Evolutionary conservation across 169 alveolate species (phyloP).

Genomic region (Cyclospora cayetanensis): DNA sequence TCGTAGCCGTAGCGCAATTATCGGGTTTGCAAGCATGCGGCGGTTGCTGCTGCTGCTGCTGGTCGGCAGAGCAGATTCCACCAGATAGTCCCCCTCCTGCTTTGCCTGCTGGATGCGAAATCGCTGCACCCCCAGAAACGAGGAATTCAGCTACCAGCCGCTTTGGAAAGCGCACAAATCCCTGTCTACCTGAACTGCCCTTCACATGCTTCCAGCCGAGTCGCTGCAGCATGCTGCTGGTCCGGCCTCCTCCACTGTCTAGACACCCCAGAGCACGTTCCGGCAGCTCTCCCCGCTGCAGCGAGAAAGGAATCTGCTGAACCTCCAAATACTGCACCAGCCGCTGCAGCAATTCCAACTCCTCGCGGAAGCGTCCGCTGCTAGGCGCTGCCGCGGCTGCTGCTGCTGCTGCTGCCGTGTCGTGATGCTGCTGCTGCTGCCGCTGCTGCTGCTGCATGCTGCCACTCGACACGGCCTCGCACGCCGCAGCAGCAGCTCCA

Average conservation of each 20-base stretch:
- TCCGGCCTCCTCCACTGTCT: neutral
- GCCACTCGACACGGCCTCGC: no score
- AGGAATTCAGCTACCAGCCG: neutral
- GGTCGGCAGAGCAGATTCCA: neutral
- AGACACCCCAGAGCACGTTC: slow-evolving; percentile 1
- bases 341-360: neutral
- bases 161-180: neutral
- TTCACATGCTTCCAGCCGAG: slow-evolving; percentile 1
- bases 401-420: neutral
- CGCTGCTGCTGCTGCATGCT: slow-evolving; percentile 23
- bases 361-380: neutral
- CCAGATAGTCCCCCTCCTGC: no score
- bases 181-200: neutral
- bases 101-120: neutral
- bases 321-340: neutral
- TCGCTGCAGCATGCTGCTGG: slow-evolving; percentile 26
- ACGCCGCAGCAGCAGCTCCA: slow-evolving; percentile 13
- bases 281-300: slow-evolving; percentile 47
- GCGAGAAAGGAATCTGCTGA: neutral
- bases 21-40: no score
- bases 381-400: neutral
- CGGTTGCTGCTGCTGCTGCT: slow-evolving; percentile 1
- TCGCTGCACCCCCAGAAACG: neutral
- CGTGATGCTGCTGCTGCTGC: neutral
- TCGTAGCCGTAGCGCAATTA: no score